Evolutionary conservation across 495 filamentous ascomycete species (phyloP).

Genomic region (Jackrogersella minutella): DNA sequence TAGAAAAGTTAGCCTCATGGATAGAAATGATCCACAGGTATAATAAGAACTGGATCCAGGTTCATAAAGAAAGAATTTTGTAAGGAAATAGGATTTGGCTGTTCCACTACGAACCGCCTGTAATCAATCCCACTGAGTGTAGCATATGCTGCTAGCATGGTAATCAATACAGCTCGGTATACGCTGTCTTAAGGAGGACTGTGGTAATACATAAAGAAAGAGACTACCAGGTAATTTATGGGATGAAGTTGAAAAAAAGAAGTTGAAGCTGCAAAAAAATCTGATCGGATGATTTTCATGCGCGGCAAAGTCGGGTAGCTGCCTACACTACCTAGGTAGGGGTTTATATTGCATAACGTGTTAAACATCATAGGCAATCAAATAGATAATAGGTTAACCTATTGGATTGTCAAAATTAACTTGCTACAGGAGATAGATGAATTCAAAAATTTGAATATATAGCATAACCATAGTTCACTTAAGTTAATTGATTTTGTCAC

Average conservation of each 20-base stretch:
- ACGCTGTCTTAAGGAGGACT: not conserved
- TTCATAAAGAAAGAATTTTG: not conserved
- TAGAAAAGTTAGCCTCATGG: conserved; percentile 5
- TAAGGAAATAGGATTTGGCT: conserved; percentile 24
- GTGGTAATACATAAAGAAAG: not conserved
- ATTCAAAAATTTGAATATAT: no score
- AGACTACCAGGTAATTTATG: not conserved
- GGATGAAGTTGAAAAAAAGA: conserved; percentile 31
- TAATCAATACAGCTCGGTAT: not conserved
- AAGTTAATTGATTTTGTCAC: no score
- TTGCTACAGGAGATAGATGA: no score
- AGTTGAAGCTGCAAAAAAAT: conserved; percentile 28
- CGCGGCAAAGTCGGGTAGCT: conserved; percentile 2
- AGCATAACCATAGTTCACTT: no score
- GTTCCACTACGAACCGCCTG: conserved; percentile 39
- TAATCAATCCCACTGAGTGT: not conserved
- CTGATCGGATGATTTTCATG: conserved; percentile 28
- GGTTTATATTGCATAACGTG: not conserved
- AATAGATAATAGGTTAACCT: no score
- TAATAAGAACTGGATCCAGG: not conserved
- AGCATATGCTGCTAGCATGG: not conserved
- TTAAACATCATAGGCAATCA: not conserved
- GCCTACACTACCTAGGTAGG: not conserved
- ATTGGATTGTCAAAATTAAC: no score
- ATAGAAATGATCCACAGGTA: not conserved